These are phyloP conservation scores for Pochonia chlamydosporia DNA, from an alignment of 2,329 filamentous ascomycete species.

Conservation along the genomic window DNA sequence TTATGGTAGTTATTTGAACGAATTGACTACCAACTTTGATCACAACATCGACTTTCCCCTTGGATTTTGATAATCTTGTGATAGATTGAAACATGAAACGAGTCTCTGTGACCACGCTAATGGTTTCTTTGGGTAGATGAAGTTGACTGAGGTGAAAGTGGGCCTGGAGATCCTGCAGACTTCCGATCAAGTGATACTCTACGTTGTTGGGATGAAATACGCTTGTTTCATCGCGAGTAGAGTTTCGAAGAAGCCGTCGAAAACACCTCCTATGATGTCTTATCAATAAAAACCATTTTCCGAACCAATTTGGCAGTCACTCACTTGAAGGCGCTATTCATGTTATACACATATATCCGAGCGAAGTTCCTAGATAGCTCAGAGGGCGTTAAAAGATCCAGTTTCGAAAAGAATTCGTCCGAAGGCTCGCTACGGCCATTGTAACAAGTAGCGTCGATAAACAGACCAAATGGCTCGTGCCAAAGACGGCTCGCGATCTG, in stretches of 20 bases:
- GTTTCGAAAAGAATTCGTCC: conserved; percentile 58
- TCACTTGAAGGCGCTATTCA: conserved; percentile 64
- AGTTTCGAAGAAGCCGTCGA: conserved; percentile 55
- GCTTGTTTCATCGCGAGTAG: conserved; percentile 53
- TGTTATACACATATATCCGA: conserved; percentile 65
- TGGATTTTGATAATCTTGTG: conserved; percentile 60
- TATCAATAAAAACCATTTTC: neutral
- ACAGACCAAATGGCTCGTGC: conserved; percentile 62
- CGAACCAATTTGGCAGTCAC: conserved; percentile 7
- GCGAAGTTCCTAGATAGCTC: conserved; percentile 55
- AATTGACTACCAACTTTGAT: conserved; percentile 66
- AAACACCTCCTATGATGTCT: conserved; percentile 49
- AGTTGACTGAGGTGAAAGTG: conserved; percentile 63
- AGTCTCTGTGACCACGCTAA: conserved; percentile 61
- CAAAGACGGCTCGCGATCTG: conserved; percentile 64
- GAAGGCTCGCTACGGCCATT: conserved; percentile 61
- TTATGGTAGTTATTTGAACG: conserved; percentile 62
- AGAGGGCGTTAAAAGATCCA: conserved; percentile 56
- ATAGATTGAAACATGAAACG: conserved; percentile 61
- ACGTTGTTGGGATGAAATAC: conserved; percentile 60
- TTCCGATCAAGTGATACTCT: conserved; percentile 61
- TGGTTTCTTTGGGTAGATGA: conserved; percentile 64
- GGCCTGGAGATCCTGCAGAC: conserved; percentile 56
- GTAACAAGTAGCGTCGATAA: conserved; percentile 66
- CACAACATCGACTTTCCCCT: conserved; percentile 63